Evolutionary conservation across 257 asterid genomes (phyloP).

Genomic region (Scutellaria minor): DNA sequence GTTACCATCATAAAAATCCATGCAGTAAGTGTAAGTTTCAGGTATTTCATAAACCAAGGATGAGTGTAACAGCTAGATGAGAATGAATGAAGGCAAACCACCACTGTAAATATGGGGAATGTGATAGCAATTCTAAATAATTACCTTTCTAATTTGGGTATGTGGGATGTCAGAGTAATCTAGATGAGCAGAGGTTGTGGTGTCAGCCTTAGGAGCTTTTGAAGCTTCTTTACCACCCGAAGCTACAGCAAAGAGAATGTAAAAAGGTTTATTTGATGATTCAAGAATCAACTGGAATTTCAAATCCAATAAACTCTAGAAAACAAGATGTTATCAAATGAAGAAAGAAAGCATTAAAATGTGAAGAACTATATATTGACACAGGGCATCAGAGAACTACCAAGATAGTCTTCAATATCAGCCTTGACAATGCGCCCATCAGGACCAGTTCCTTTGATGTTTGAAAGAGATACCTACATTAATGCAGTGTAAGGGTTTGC

Average conservation of each 20-base stretch:
- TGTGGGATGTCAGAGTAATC: slow-evolving; percentile 84
- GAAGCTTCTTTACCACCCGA: slow-evolving; percentile 71
- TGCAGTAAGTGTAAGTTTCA: neutral
- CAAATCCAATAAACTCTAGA: neutral
- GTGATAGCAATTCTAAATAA: slow-evolving; percentile 19
- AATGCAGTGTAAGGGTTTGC: slow-evolving; percentile 21
- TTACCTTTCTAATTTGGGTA: slow-evolving; percentile 94
- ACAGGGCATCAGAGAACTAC: slow-evolving; percentile 48
- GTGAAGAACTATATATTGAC: slow-evolving; percentile 5
- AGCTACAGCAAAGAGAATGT: slow-evolving; percentile 57
- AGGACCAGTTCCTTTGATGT: slow-evolving; percentile 94
- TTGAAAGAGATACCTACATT: slow-evolving; percentile 74
- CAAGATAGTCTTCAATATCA: slow-evolving; percentile 91
- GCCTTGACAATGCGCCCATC: slow-evolving; percentile 95
- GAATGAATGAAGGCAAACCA: slow-evolving; percentile 17
- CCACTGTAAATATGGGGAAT: slow-evolving; percentile 25
- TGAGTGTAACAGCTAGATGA: slow-evolving; percentile 19
- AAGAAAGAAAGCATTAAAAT: slow-evolving; percentile 18
- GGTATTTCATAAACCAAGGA: slow-evolving; percentile 25
- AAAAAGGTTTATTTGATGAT: slow-evolving; percentile 31
- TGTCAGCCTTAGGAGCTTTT: slow-evolving; percentile 63
- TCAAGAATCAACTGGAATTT: slow-evolving; percentile 17
- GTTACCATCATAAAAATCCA: neutral
- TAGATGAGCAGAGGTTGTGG: slow-evolving; percentile 47
- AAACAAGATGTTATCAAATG: neutral